Conservation (phyloP, 306 rosid genomes). For the Luffa aegyptiaca region DNA sequence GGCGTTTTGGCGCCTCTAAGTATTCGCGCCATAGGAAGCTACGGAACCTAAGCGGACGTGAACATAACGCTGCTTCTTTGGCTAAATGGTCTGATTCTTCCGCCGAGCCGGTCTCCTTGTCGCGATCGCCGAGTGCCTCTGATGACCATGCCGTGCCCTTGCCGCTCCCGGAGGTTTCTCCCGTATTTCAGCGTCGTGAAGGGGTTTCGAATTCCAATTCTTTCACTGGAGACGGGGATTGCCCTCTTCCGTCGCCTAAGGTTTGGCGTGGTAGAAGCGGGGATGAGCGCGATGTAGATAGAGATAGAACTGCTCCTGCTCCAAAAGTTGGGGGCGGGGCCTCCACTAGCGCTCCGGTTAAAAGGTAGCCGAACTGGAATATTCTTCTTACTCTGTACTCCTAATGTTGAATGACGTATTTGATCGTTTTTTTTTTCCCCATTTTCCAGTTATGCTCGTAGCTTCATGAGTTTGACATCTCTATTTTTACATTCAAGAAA, state of each 20-base stretch:
- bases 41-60: constrained; percentile 15
- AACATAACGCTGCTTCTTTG: constrained; percentile 2
- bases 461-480: not conserved
- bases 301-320: not conserved
- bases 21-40: constrained; percentile 30
- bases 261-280: constrained; percentile 7
- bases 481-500: not conserved
- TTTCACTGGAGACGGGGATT: constrained; percentile 16
- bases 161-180: constrained; percentile 57
- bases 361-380: constrained; percentile 28
- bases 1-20: constrained; percentile 41
- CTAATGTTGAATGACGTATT: not conserved
- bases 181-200: constrained; percentile 17
- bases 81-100: constrained; percentile 8
- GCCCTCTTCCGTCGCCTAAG: constrained; percentile 55
- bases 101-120: constrained; percentile 13
- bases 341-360: constrained; percentile 21
- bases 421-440: not conserved
- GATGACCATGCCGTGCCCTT: constrained; percentile 49
- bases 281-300: constrained; percentile 36
- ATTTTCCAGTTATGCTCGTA: not conserved
- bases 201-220: constrained; percentile 9
- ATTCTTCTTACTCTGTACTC: not conserved
- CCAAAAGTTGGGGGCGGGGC: constrained; percentile 8
- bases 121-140: constrained; percentile 10